A percentile compares a stretch with the other conserved stretches of the same genome.
Conservation (phyloP, 164 flowering plant species). For the Echeveria elegans region DNA sequence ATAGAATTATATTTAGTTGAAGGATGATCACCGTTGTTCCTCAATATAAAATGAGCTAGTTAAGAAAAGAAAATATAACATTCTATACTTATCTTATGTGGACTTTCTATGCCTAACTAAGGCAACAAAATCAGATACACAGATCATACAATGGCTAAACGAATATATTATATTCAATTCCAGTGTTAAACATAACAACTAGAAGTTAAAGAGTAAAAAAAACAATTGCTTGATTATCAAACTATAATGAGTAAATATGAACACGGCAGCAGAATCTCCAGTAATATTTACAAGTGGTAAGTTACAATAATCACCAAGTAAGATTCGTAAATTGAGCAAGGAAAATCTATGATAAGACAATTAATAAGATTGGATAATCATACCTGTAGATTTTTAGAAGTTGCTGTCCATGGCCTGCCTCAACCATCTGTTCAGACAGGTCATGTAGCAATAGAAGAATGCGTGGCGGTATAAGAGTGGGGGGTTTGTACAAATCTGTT, state of each 20-base stretch:
- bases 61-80: too few relatives aligned
- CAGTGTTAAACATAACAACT: too few relatives aligned
- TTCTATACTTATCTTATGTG: too few relatives aligned
- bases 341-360: neutral
- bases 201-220: too few relatives aligned
- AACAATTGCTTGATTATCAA: too few relatives aligned
- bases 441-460: slow-evolving; percentile 77
- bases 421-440: slow-evolving; percentile 77
- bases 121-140: too few relatives aligned
- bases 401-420: slow-evolving; percentile 74
- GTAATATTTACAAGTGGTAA: neutral
- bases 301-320: neutral
- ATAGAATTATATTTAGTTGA: too few relatives aligned
- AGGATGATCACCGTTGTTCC: too few relatives aligned
- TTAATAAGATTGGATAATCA: neutral
- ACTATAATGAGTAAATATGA: too few relatives aligned
- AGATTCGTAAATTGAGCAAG: neutral
- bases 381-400: slow-evolving; percentile 32
- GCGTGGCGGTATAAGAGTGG: slow-evolving; percentile 82
- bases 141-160: too few relatives aligned
- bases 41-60: neutral
- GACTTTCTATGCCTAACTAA: too few relatives aligned
- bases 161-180: too few relatives aligned
- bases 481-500: slow-evolving; percentile 58
- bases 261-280: neutral